Conservation (phyloP, 1,284 basidiomycete species). For the Cryptococcus sp. region DNA sequence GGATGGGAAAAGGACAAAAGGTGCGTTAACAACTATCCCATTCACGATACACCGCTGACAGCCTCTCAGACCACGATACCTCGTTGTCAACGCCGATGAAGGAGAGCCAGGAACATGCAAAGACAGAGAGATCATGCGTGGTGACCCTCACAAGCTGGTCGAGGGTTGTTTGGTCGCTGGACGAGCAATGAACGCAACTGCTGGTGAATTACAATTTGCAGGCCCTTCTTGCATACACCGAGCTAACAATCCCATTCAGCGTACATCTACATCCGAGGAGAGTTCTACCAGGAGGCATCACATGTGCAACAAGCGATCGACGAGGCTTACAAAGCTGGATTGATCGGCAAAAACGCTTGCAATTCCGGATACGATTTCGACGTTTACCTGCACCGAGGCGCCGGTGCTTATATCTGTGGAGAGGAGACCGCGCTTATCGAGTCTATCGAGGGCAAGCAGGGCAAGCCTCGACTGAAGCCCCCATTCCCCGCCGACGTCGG, state of each 20-base stretch:
- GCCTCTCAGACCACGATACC: conserved; percentile 74
- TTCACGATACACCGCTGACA: background rate
- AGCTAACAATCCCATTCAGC: conserved; percentile 54
- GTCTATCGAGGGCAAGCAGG: conserved; percentile 94
- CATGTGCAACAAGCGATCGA: conserved; percentile 93
- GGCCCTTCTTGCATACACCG: background rate
- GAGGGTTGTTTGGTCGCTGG: conserved; percentile 98
- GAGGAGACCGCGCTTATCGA: conserved; percentile 99
- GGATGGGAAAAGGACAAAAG: conserved; percentile 93
- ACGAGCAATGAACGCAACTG: conserved; percentile 95
- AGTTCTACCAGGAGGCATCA: conserved; percentile 93
- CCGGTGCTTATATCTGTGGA: conserved; percentile 97
- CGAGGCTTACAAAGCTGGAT: conserved; percentile 90
- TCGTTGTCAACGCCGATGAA: conserved; percentile 98
- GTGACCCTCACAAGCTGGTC: conserved; percentile 96
- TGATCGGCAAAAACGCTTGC: conserved; percentile 90
- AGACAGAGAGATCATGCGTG: conserved; percentile 96
- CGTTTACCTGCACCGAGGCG: conserved; percentile 94
- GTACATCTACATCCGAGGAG: conserved; percentile 99
- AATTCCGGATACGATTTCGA: conserved; percentile 92
- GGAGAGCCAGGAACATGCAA: conserved; percentile 98
- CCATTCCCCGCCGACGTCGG: conserved; percentile 99
- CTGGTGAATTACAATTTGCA: conserved; percentile 53
- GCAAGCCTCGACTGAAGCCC: conserved; percentile 97
- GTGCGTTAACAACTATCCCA: conserved; percentile 51